Base-by-base conservation (phyloP, 1,284 basidiomycete species). In the Moesziomyces globuligerus region DNA sequence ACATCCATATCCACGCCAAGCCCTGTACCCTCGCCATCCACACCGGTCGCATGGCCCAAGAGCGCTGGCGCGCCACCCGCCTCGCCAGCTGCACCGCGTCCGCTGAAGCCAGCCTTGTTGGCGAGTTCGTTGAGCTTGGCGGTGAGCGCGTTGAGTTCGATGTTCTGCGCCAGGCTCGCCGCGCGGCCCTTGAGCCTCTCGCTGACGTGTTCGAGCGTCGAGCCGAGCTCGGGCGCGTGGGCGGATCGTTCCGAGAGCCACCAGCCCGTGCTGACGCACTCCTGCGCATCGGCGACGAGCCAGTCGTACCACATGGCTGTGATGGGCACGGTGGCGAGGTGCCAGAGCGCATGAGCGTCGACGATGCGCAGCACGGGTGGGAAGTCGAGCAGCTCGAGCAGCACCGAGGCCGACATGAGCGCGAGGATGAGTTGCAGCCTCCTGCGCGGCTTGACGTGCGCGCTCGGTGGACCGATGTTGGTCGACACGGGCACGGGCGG, bases 341-440 rank as follows among this genome's bases (percentile, higher is more conserved):
- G 96, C 96, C 96, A 98, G 11, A 98, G 84, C 4, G 93, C 86
- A 83, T 98, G 96, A 0, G 95, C 93, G 79, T 99, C 96, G n/a
- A 98, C 84, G 4, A 89, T 81, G 39, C 93, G 84, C 24, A 82
- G 76, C 13, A 83, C 44, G 0, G 96, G 92, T 1, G 93, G 88
- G 75, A 98, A 98, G 79, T 99, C 96, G 70, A 97, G 88, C 2
- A 98, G 81, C 81, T 99, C 96, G 24, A 99, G 86, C 1, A 86
- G 85, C 17, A 90, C 93, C 9, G 93, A 91, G 0, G 86, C 85
- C 1, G 89, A 91, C 1, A 91, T 94, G 34, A 91, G 83, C 1
- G 87, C 71, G 80, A 82, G 51, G 85, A 87, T 75, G 87, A 88
- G 17, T 78, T 65, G 26, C 88, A 88, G 58, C 18, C 65, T 52